Evolutionary conservation across 371 early-diverging fungal species (phyloP).

Genomic region (Apophysomyces elegans): DNA sequence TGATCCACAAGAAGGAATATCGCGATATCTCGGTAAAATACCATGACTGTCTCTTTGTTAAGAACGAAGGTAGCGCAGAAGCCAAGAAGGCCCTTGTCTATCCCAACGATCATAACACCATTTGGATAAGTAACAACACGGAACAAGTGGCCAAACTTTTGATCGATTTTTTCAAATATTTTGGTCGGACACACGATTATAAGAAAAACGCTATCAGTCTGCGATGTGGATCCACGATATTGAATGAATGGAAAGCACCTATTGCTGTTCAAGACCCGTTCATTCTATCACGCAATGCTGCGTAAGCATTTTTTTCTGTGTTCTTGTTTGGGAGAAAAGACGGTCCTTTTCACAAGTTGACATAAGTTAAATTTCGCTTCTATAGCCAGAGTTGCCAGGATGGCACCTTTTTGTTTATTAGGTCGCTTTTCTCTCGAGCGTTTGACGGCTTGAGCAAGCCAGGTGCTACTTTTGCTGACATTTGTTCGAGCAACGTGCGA

Average conservation of each 20-base stretch:
- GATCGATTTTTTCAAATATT: slow-evolving; percentile 18
- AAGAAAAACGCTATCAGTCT: neutral
- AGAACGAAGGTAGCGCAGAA: neutral
- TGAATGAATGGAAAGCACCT: neutral
- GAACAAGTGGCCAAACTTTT: neutral
- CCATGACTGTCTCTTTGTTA: slow-evolving; percentile 14
- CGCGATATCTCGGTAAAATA: slow-evolving; percentile 1
- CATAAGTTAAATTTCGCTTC: no score
- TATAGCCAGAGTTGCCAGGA: no score
- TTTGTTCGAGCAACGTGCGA: no score
- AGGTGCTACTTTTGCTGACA: no score
- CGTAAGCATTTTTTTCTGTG: slow-evolving; percentile 14
- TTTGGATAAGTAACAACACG: neutral
- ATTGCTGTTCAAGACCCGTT: slow-evolving; percentile 24
- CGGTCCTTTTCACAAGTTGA: no score
- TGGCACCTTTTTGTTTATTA: no score
- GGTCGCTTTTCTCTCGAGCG: no score
- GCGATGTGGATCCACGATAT: neutral
- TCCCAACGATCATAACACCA: neutral
- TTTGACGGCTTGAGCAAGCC: no score
- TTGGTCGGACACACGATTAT: neutral
- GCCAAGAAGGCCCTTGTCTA: neutral
- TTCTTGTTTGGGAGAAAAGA: no score
- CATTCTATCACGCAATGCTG: slow-evolving; percentile 18
- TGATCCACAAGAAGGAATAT: neutral